Evolutionary conservation across 2,329 filamentous ascomycete genomes (phyloP).

Genomic region (Neofusicoccum parvum): DNA sequence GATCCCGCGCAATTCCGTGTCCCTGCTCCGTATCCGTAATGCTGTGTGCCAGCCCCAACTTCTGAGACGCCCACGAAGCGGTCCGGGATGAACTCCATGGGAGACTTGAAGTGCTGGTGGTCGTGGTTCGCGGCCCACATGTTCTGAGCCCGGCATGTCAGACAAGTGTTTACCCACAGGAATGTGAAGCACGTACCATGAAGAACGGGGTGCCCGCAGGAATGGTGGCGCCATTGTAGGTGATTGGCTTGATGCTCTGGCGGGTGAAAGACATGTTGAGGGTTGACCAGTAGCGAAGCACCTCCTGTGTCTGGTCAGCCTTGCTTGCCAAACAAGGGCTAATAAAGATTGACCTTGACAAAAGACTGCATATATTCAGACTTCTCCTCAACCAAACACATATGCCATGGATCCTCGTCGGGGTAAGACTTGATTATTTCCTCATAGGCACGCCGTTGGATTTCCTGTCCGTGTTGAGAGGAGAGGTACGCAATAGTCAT

Average conservation of each 20-base stretch:
- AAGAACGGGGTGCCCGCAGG: slow-evolving; percentile 6
- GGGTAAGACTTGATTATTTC: slow-evolving; percentile 17
- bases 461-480: slow-evolving; percentile 12
- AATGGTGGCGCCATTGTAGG: not conserved
- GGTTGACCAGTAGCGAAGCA: slow-evolving; percentile 13
- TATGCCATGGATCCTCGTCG: slow-evolving; percentile 16
- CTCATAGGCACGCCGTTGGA: slow-evolving; percentile 10
- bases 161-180: no score
- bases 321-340: not conserved
- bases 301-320: slow-evolving; percentile 2
- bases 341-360: not conserved
- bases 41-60: slow-evolving; percentile 57
- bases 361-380: not conserved
- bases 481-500: slow-evolving; percentile 20
- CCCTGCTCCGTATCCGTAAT: slow-evolving; percentile 65
- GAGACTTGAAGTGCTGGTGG: slow-evolving; percentile 8
- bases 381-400: slow-evolving; percentile 19
- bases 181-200: not conserved
- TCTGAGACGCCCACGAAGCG: slow-evolving; percentile 24
- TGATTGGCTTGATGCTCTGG: not conserved
- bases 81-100: slow-evolving; percentile 20
- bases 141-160: slow-evolving; percentile 41
- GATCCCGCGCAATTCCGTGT: slow-evolving; percentile 66
- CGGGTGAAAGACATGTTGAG: slow-evolving; percentile 6
- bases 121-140: slow-evolving; percentile 20